phyloP scores from a whole-genome alignment of 23 red algal species.

The Cyanidium caldarium region DNA sequence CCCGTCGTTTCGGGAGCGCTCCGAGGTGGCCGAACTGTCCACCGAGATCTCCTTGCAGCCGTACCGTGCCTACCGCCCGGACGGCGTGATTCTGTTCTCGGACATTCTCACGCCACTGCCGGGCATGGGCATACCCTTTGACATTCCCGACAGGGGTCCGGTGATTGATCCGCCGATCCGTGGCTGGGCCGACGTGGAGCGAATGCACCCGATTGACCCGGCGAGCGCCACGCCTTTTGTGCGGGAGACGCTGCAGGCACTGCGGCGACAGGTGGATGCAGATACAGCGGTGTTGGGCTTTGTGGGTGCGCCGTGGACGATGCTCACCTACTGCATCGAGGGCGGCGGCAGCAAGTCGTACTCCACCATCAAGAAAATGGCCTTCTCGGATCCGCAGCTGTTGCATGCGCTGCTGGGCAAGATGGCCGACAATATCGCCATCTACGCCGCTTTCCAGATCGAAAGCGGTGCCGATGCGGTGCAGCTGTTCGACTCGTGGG shows the following conservation, averaged over 20 bases:
- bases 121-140: constrained; percentile 86
- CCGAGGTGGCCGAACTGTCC: constrained; percentile 64
- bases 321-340: constrained; percentile 96
- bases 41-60: constrained; percentile 99
- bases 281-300: constrained; percentile 77
- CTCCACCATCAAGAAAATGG: constrained; percentile 80
- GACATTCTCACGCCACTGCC: constrained; percentile 95
- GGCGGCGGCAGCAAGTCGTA: constrained; percentile 77
- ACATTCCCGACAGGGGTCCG: constrained; percentile 87
- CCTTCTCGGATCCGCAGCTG: constrained; percentile 62
- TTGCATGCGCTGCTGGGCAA: constrained; percentile 61
- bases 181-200: constrained; percentile 46
- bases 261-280: constrained; percentile 53
- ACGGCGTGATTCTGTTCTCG: constrained; percentile 95
- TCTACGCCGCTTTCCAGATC: constrained; percentile 81
- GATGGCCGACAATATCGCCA: constrained; percentile 87
- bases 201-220: constrained; percentile 53
- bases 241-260: constrained; percentile 50
- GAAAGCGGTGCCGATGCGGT: constrained; percentile 84
- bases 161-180: constrained; percentile 64
- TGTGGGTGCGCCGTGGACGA: constrained; percentile 85
- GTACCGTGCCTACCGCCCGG: constrained; percentile 71
- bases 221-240: constrained; percentile 75
- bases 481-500: constrained; percentile 99
- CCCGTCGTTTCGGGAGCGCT: constrained; percentile 88